Base-by-base conservation (phyloP, 148 eudicot species). In the Nepenthes gracilis region DNA sequence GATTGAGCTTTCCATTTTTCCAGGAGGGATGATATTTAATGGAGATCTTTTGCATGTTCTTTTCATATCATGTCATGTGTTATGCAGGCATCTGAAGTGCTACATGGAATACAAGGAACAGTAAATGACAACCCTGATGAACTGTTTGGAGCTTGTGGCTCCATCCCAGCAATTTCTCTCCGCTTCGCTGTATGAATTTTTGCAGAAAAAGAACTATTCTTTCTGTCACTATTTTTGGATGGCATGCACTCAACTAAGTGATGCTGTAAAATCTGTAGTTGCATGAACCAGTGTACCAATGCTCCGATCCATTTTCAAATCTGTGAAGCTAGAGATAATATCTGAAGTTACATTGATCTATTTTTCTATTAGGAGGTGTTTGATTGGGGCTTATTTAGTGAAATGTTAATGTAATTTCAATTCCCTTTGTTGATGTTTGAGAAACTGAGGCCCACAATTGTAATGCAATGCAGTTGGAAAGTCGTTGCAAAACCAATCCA, bases 121-220 rank as follows among this genome's bases (percentile, higher is more conserved):
- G 63, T 59, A 13, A 61, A 61, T 54, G 74, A n/a, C 52, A 53
- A 53, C 64, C 63, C 66, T 63, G 75, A 60, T 38, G 68, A 66
- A 56, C 64, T 60, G 71, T 58, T 48, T 61, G 77, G 74, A 80
- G 61, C 58, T 57, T 79, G 65, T 54, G 62, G 62, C 64, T 64
- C 72, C 54, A 57, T 75, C 34, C 75, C 65, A 63, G 66, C 64
- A 50, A 75, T 68, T 64, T 65, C 69, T 70, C 89, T 93, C 15
- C 87, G 92, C n/a, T 93, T 93, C 62, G 87, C 87, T 83, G 99
- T 93, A 72, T 61, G 70, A 35, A 36, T 62, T 62, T 59, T 37
- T 57, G 54, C 66, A 23, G 0, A 23, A 23, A 23, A 23, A 23
- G 23, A 23, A 56, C 49, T 23, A 5, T 35, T 53, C 34, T 33